Evolutionary conservation across 192 early-diverging fungal species (phyloP).

Genomic region (Entomortierella lignicola): DNA sequence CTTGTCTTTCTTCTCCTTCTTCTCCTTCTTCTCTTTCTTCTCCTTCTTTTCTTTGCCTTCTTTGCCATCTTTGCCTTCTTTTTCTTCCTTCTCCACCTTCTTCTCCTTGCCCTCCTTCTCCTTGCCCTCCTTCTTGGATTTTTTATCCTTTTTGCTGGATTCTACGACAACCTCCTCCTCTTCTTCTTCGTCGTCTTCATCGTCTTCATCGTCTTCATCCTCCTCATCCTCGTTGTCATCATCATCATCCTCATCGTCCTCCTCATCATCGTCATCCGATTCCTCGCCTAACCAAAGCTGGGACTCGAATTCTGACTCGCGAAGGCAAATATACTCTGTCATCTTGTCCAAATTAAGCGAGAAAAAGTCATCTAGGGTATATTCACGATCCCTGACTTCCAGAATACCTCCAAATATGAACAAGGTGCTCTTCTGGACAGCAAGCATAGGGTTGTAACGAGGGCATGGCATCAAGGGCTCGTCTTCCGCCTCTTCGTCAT

Average conservation of each 20-base stretch:
- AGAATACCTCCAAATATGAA: slow-evolving; percentile 76
- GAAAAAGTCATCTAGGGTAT: slow-evolving; percentile 73
- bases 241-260: slow-evolving; percentile 55
- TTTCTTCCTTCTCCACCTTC: slow-evolving; percentile 16
- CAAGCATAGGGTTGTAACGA: slow-evolving; percentile 77
- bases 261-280: slow-evolving; percentile 59
- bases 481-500: slow-evolving; percentile 37
- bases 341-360: slow-evolving; percentile 74
- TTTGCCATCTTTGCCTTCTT: slow-evolving; percentile 18
- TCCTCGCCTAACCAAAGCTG: slow-evolving; percentile 64
- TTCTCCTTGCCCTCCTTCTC: slow-evolving; percentile 22
- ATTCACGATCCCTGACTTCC: slow-evolving; percentile 70
- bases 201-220: slow-evolving; percentile 24
- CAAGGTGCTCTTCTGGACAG: slow-evolving; percentile 62
- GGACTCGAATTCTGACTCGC: slow-evolving; percentile 58
- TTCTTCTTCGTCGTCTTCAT: slow-evolving; percentile 12
- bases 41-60: slow-evolving; percentile 42
- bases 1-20: slow-evolving; percentile 49
- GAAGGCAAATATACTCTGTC: slow-evolving; percentile 65
- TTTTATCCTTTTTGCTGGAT: slow-evolving; percentile 24
- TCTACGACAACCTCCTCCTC: slow-evolving; percentile 17
- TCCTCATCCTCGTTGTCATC: slow-evolving; percentile 62
- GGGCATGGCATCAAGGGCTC: slow-evolving; percentile 63
- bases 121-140: slow-evolving; percentile 26
- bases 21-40: slow-evolving; percentile 36